Percentiles rank a stretch among this genome's conserved stretches.
These are phyloP conservation scores for Hypericum perforatum DNA, from an alignment of 345 rosid genomes.

Conservation along the genomic window DNA sequence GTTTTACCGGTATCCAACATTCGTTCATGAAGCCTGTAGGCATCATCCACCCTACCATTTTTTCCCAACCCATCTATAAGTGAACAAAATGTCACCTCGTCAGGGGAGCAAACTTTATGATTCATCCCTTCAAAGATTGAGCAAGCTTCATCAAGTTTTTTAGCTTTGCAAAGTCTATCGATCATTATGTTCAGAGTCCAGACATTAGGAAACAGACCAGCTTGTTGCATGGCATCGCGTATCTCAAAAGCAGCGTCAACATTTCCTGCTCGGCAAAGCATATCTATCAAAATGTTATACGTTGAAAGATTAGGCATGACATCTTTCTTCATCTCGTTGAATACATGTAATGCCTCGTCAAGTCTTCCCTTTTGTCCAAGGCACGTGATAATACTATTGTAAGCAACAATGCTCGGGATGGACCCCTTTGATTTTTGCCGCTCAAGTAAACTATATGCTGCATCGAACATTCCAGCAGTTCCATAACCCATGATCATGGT, in stretches of 20 bases:
- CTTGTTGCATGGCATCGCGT: slow-evolving; percentile 73
- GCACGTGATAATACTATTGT: slow-evolving; percentile 84
- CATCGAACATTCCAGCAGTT: slow-evolving; percentile 70
- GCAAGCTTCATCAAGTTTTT: slow-evolving; percentile 75
- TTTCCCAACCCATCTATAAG: slow-evolving; percentile 90
- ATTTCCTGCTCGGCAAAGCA: slow-evolving; percentile 68
- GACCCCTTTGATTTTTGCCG: slow-evolving; percentile 81
- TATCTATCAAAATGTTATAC: slow-evolving; percentile 70
- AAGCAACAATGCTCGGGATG: slow-evolving; percentile 81
- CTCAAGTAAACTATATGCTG: slow-evolving; percentile 68
- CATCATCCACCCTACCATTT: slow-evolving; percentile 82
- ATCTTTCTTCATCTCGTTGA: slow-evolving; percentile 82
- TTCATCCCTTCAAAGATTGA: slow-evolving; percentile 68
- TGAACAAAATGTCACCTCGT: slow-evolving; percentile 76
- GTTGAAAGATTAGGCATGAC: slow-evolving; percentile 69
- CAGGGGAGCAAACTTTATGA: slow-evolving; percentile 60
- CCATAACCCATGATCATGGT: slow-evolving; percentile 98
- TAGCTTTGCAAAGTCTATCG: slow-evolving; percentile 84
- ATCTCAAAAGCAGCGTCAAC: slow-evolving; percentile 57
- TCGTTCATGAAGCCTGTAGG: slow-evolving; percentile 71
- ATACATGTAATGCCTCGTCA: slow-evolving; percentile 55
- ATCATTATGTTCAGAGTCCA: slow-evolving; percentile 85
- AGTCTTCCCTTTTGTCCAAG: slow-evolving; percentile 60
- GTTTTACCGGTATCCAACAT: slow-evolving; percentile 58
- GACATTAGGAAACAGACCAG: slow-evolving; percentile 76